phyloP scores from a whole-genome alignment of 306 rosid species.

The Cucurbita moschata region DNA sequence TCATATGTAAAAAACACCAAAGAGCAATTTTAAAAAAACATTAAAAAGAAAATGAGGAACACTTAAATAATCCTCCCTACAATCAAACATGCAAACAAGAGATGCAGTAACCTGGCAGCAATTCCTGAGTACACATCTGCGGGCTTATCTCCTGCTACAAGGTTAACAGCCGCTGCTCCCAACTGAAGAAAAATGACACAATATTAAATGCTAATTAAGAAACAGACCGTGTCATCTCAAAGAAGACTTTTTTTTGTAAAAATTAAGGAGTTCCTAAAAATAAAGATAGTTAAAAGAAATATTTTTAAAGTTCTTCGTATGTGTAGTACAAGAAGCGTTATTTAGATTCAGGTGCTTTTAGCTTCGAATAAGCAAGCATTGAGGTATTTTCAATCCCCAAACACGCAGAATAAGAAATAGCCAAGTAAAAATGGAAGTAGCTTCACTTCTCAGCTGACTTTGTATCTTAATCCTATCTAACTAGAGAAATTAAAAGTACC shows the following conservation, averaged over 20 bases:
- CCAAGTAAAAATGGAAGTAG: not conserved
- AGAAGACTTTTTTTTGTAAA: not conserved
- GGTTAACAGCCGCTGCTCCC: slow-evolving; percentile 98
- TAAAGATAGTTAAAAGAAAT: not conserved
- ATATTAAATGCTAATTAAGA: not conserved
- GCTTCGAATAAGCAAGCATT: not conserved
- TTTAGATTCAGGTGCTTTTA: not conserved
- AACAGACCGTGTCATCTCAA: not conserved
- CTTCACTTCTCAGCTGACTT: not conserved
- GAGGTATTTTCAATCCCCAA: not conserved
- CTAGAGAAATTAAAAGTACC: slow-evolving; percentile 28
- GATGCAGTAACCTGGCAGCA: slow-evolving; percentile 55
- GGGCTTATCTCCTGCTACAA: slow-evolving; percentile 74
- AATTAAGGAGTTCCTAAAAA: not conserved
- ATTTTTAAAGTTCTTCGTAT: not conserved
- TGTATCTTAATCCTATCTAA: not conserved
- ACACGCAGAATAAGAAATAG: not conserved
- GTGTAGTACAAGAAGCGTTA: not conserved
- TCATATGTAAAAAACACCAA: not conserved
- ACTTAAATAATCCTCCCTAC: not conserved
- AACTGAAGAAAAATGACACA: slow-evolving; percentile 31
- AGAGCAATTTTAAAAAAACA: not conserved
- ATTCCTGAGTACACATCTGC: slow-evolving; percentile 96
- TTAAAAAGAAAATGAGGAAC: too few species aligned
- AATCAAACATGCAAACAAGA: slow-evolving; percentile 4